Evolutionary conservation across 768 basidiomycete species (phyloP), one percentile per base, ranked within the genome.

Genomic region (Boletus pseudopeckii): DNA sequence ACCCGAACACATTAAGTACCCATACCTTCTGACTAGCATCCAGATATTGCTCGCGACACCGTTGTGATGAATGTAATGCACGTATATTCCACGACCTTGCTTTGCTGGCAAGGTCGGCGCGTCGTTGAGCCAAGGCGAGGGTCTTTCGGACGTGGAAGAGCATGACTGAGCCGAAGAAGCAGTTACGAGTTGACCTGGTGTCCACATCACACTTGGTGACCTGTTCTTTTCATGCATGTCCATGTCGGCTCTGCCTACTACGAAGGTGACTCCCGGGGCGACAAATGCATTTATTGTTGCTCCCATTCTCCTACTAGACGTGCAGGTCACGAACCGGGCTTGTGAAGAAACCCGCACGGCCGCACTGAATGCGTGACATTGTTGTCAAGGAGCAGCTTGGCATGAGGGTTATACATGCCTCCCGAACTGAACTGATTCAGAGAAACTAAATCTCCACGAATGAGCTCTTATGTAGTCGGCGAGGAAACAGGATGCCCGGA

Each of bases 21-120:
- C 54, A 32, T 61, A 83, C 84, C 69, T 75, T 65, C 48, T 67
- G 68, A 61, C 75, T 70, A 8, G 76, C 80, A 32, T 79, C 70
- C 38, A 74, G 56, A 60, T 78, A 84, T 6, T 81, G 71, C n/a
- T 65, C 48, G 22, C 48, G 45, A 41, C 60, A 55, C 36, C 36
- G 37, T 24, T 60, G 51, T 2, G 83, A 75, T n/a, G 72, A 67
- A 53, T 80, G 79, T 45, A 85, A 72, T 13, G 55, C 34, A 36
- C 70, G 64, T 14, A 48, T 43, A 3, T 17, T 48, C 55, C 56
- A 54, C 37, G 42, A 32, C 72, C 69, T 36, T 65, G 62, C 34
- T 72, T 64, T 50, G 32, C 20, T 47, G 24, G 50, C 47, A 17
- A 56, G 38, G 38, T 39, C n/a, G 34, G 45, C 46, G 11, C 34